Base-by-base conservation (phyloP, 2,329 filamentous ascomycete genomes). In the Botrytis squamosa region DNA sequence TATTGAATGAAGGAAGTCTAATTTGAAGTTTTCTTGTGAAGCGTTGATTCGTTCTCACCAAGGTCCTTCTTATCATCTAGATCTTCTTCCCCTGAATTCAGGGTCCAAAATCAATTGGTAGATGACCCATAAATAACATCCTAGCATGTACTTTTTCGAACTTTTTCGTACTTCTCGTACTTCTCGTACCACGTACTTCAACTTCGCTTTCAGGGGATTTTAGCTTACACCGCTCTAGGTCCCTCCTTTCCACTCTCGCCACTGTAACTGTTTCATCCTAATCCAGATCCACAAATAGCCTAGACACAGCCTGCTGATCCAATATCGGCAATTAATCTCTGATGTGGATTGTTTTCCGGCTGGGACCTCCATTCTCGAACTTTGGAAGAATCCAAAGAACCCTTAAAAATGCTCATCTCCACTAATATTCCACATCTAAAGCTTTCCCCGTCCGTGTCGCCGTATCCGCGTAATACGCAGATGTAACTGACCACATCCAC, bases 191-290 rank as follows among this genome's bases (percentile, higher is more conserved):
- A 12, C 7, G 29, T 38, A 66, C 29, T 22, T 36, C 29, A 8
- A 40, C 65, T 42, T 42, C 25, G 25, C 14, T n/a, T 68, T 68
- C 65, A 55, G 36, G 46, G 46, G 16, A n/a, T 40, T 29, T 44
- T 46, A 64, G 62, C 40, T 36, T 46, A 67, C 64, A 52, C 64
- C 64, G 64, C 46, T 36, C 33, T 52, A 29, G 29, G 62, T 2
- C 40, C 25, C 49, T 55, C 49, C 49, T 55, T 55, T 55, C 49
- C 33, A 62, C 20, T 62, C 12, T 44, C 14, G 57, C 59, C 59
- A 71, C 57, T 52, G 16, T 65, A 42, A 71, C 59, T 65, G 59
- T 66, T 71, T 71, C 59, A 66, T 42, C 25, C 36, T 36, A 33
- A 55, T 42, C 36, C 2, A 12, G 66, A 57, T 44, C 66, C 66